phyloP scores from a whole-genome alignment of 2,329 filamentous ascomycete species.

The Penicillium sp. region DNA sequence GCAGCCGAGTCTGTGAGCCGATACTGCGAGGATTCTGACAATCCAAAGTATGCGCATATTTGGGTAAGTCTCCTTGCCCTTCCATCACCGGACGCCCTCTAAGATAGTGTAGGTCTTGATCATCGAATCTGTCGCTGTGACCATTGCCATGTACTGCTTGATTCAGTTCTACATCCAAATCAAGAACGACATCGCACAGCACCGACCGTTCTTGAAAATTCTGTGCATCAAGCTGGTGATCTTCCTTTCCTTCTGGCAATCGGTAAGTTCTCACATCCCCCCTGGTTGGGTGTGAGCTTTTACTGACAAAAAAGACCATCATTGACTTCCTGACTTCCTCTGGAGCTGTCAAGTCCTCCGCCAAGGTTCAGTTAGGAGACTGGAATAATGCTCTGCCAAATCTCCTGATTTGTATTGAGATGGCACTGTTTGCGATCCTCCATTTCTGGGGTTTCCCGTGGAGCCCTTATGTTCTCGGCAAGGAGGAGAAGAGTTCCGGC shows the following conservation, averaged over 20 bases:
- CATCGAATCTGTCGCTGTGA: conserved; percentile 66
- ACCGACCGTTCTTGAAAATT: conserved; percentile 70
- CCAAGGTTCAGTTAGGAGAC: conserved; percentile 64
- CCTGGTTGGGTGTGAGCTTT: too few relatives aligned
- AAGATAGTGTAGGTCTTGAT: conserved; percentile 51
- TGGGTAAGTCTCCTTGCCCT: conserved; percentile 67
- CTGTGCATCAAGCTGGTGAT: conserved; percentile 82
- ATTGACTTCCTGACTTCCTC: conserved; percentile 58
- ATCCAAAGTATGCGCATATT: conserved; percentile 70
- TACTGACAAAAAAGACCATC: conserved; percentile 45
- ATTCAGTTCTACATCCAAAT: conserved; percentile 78
- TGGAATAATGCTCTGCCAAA: conserved; percentile 72
- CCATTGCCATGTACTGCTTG: conserved; percentile 75
- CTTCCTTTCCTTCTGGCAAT: conserved; percentile 80
- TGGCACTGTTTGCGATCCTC: conserved; percentile 71
- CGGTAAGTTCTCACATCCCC: conserved; percentile 11
- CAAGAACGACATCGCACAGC: conserved; percentile 59
- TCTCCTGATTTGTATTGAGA: conserved; percentile 71
- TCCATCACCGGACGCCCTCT: too few relatives aligned
- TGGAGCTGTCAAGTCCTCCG: conserved; percentile 59
- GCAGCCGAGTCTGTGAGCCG: conserved; percentile 5
- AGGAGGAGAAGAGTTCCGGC: conserved; percentile 29
- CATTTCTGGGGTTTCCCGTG: conserved; percentile 76
- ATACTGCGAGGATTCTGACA: conserved; percentile 74
- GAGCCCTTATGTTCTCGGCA: conserved; percentile 55